These are phyloP conservation scores for Fusarium subglutinans DNA, from an alignment of 2,329 filamentous ascomycete species.

Conservation along the genomic window DNA sequence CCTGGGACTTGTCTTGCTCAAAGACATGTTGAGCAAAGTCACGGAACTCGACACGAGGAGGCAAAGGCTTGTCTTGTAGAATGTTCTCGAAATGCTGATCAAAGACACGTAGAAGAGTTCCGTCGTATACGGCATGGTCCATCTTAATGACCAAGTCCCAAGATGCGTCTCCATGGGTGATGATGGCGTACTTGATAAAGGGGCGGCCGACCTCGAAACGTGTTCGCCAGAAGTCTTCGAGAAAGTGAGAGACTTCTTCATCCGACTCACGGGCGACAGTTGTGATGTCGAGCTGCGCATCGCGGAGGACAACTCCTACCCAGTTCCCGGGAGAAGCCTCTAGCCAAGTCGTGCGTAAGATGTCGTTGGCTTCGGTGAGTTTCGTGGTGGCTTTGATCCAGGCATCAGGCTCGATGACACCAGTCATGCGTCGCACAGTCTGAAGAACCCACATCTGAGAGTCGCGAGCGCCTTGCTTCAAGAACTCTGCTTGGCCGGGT, in stretches of 20 bases:
- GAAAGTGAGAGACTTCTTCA: accelerated
- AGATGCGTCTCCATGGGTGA: neutral
- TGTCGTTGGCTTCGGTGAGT: neutral
- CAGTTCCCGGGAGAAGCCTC: neutral
- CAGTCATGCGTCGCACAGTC: neutral
- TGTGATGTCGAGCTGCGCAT: neutral
- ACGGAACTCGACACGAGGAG: neutral
- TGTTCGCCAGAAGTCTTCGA: neutral
- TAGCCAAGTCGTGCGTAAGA: neutral
- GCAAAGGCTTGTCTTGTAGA: neutral
- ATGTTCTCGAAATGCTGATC: neutral
- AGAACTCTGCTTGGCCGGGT: neutral
- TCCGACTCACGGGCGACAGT: neutral
- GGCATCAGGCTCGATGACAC: neutral
- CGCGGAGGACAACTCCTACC: neutral
- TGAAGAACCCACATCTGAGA: neutral
- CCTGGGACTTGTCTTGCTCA: neutral
- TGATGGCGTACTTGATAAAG: neutral
- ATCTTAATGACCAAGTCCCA: neutral
- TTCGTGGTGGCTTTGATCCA: neutral
- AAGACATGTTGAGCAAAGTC: neutral
- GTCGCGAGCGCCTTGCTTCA: neutral
- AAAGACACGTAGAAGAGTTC: neutral
- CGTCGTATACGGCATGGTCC: neutral
- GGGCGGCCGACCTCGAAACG: neutral